Evolutionary conservation across 192 early-diverging fungal species (phyloP), one percentile per base, ranked within the genome.

Genomic region (Borealophlyctis nickersoniae): DNA sequence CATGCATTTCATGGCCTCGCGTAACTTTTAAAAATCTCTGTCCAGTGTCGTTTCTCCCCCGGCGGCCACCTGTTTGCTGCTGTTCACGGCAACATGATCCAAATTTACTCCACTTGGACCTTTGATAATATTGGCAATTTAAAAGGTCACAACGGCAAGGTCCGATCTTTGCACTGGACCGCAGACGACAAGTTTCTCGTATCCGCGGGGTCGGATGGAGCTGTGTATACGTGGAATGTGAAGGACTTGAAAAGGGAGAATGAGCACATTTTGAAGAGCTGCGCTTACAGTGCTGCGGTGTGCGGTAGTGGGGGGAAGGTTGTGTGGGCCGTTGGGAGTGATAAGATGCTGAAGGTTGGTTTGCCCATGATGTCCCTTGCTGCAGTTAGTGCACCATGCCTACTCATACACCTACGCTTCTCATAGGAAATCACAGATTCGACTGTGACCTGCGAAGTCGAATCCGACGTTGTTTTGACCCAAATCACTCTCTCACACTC

Each of bases 11-110:
- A 3, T 3, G n/a, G 30, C 7, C 55, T 3, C 24, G n/a, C 3
- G n/a, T 3, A 56, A 57, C 62, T 3, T 48, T 48, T 24, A 2
- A 32, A 23, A 31, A n/a, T 14, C 27, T 62, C 13, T 34, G 60
- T 26, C 4, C 34, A 83, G 79, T 86, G 78, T 54, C 50, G 62
- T 26, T 85, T 85, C 62, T 73, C 79, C 23, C 72, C 73, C 61
- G 84, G 84, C 4, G 81, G 81, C 0, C 81, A 86, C 52, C 28
- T 79, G 3, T 84, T 86, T 65, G 81, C 81, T 2, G 77, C 81
- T 4, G 76, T 73, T 0, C 80, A 81, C 49, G 80, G 77, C 23
- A 80, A 78, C 64, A 73, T 75, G 34, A 74, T 86, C 49, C 75
- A 82, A 39, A 56, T 86, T 19, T 86, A 73, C 67, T 68, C 58